A percentile compares a stretch with the other conserved stretches of the same genome.
phyloP scores from a whole-genome alignment of 495 filamentous ascomycete species.

The Paragyromitra xinjiangensis region DNA sequence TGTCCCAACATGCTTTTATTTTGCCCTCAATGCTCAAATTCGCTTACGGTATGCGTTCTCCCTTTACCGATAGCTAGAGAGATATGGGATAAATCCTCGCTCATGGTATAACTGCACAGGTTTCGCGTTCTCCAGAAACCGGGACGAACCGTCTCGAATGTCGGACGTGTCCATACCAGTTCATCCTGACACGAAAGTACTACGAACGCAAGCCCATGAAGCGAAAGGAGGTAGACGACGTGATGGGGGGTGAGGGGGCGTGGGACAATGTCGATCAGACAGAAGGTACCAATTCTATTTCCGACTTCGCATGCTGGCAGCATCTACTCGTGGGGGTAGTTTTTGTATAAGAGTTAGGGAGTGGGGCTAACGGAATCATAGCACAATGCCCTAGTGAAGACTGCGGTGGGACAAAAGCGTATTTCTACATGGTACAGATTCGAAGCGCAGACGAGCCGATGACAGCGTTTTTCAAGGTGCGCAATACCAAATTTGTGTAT shows the following conservation, averaged over 20 bases:
- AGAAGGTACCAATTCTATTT: slow-evolving; percentile 62
- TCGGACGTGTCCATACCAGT: slow-evolving; percentile 90
- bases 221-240: slow-evolving; percentile 86
- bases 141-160: slow-evolving; percentile 85
- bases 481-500: slow-evolving; percentile 24
- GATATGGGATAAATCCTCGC: slow-evolving; percentile 56
- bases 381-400: slow-evolving; percentile 79
- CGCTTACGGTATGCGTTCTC: slow-evolving; percentile 68
- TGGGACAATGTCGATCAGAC: slow-evolving; percentile 92
- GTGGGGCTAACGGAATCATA: slow-evolving; percentile 49
- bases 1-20: slow-evolving; percentile 73
- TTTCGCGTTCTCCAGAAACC: slow-evolving; percentile 67
- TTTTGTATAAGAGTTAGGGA: neutral
- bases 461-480: slow-evolving; percentile 92
- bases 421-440: slow-evolving; percentile 96
- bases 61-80: neutral
- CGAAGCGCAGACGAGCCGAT: slow-evolving; percentile 98
- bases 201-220: slow-evolving; percentile 77
- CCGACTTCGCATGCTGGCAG: neutral
- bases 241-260: slow-evolving; percentile 83
- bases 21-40: slow-evolving; percentile 92
- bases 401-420: slow-evolving; percentile 81
- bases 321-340: neutral
- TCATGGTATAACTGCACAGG: slow-evolving; percentile 44
- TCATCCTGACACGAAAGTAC: slow-evolving; percentile 73